phyloP scores from a whole-genome alignment of 371 early-diverging fungal species.

The Chytridium lagenaria region DNA sequence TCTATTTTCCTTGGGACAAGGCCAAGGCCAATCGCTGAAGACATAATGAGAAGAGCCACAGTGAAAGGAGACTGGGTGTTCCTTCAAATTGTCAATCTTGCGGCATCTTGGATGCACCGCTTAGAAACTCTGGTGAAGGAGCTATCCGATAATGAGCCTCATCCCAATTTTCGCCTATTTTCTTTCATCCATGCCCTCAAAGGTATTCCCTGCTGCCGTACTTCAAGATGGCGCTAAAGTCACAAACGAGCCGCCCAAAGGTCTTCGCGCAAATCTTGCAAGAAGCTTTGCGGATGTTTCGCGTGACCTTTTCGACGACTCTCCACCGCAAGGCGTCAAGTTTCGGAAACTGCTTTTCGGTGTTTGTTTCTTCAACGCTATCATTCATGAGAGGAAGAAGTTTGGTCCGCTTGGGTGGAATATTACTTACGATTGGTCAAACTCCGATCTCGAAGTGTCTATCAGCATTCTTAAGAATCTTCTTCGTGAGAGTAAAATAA shows the following conservation, averaged over 20 bases:
- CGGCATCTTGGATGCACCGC: constrained; percentile 55
- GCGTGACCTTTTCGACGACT: constrained; percentile 51
- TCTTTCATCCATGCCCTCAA: constrained; percentile 59
- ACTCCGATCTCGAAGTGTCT: constrained; percentile 54
- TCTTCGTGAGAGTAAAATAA: constrained; percentile 44
- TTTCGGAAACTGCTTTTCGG: constrained; percentile 56
- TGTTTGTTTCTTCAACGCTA: constrained; percentile 57
- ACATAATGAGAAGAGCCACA: constrained; percentile 48
- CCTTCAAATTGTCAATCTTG: constrained; percentile 57
- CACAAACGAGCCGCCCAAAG: constrained; percentile 61
- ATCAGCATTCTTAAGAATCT: constrained; percentile 50
- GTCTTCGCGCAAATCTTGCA: constrained; percentile 54
- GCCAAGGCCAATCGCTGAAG: constrained; percentile 59
- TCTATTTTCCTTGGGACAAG: constrained; percentile 59
- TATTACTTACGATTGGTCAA: constrained; percentile 57
- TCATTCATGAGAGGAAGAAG: constrained; percentile 58
- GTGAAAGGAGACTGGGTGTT: constrained; percentile 59
- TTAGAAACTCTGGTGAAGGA: constrained; percentile 55
- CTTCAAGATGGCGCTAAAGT: constrained; percentile 58
- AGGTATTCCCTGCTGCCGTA: constrained; percentile 53
- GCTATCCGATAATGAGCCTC: constrained; percentile 37
- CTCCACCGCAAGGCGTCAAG: constrained; percentile 51
- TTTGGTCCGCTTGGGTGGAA: constrained; percentile 62
- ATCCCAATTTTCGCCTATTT: constrained; percentile 51
- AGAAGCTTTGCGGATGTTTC: constrained; percentile 56